These are phyloP conservation scores for Scopulariopsis brevicaulis DNA, from an alignment of 2,329 filamentous ascomycete species.

Conservation along the genomic window DNA sequence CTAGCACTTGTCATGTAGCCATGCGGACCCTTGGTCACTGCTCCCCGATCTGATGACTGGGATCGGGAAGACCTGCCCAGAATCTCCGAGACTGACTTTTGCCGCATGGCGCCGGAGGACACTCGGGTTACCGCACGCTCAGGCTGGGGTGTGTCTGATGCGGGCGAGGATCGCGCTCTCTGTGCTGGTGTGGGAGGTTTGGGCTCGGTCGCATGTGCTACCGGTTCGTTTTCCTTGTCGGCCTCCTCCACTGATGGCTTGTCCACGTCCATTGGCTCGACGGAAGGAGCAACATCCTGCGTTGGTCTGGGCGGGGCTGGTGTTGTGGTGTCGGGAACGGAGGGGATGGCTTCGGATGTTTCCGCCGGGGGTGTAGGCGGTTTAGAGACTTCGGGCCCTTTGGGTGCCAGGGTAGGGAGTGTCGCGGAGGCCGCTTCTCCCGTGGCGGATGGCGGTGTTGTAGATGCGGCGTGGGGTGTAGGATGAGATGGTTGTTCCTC, in stretches of 20 bases:
- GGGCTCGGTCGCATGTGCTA: neutral
- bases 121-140: constrained; percentile 55
- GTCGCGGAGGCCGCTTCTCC: neutral
- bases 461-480: neutral
- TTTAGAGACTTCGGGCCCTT: constrained; percentile 2
- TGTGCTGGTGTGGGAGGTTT: neutral
- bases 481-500: neutral
- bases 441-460: neutral
- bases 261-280: neutral
- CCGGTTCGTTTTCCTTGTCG: neutral
- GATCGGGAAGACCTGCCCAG: constrained; percentile 35
- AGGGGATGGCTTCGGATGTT: neutral
- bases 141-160: neutral
- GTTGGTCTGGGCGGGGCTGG: neutral
- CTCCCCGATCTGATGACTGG: constrained; percentile 1
- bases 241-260: neutral
- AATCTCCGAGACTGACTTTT: constrained; percentile 65
- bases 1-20: neutral
- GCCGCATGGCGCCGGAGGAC: constrained; percentile 57
- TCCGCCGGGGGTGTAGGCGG: neutral
- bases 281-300: neutral
- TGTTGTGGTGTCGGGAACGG: neutral
- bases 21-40: neutral
- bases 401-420: neutral
- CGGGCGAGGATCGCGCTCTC: neutral